These are phyloP conservation scores for Epichloe hybrida DNA, from an alignment of 2,329 filamentous ascomycete species.

Conservation along the genomic window DNA sequence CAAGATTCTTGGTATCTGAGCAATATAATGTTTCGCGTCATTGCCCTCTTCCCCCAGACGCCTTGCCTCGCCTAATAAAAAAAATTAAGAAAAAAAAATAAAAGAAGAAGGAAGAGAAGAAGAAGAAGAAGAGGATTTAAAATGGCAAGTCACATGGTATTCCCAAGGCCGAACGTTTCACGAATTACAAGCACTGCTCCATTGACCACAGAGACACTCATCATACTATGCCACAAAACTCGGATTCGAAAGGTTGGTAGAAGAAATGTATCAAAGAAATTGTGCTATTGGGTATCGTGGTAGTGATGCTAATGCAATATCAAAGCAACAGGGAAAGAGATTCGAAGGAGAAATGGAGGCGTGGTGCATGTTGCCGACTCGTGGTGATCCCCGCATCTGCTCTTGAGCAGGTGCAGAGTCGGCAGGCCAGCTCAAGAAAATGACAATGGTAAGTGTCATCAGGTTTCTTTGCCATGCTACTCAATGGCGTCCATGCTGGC, in stretches of 20 bases:
- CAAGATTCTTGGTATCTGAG: no score
- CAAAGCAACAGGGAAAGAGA: neutral
- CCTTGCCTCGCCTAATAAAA: no score
- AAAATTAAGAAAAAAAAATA: no score
- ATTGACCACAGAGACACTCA: neutral
- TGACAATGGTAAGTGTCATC: neutral
- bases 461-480: slow-evolving; percentile 3
- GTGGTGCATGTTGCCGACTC: neutral
- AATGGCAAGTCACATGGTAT: no score
- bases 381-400: neutral
- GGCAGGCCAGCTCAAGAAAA: neutral
- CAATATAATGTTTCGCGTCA: no score
- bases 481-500: slow-evolving; percentile 28
- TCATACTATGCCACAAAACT: no score
- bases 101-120: no score
- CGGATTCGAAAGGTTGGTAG: no score
- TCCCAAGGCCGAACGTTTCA: no score
- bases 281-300: slow-evolving; percentile 4
- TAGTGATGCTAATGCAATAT: neutral
- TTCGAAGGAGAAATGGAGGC: neutral
- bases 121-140: no score
- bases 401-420: no score
- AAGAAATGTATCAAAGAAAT: neutral
- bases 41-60: no score
- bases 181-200: neutral